phyloP scores from a whole-genome alignment of 495 filamentous ascomycete species.

The Arthonia radiata region DNA sequence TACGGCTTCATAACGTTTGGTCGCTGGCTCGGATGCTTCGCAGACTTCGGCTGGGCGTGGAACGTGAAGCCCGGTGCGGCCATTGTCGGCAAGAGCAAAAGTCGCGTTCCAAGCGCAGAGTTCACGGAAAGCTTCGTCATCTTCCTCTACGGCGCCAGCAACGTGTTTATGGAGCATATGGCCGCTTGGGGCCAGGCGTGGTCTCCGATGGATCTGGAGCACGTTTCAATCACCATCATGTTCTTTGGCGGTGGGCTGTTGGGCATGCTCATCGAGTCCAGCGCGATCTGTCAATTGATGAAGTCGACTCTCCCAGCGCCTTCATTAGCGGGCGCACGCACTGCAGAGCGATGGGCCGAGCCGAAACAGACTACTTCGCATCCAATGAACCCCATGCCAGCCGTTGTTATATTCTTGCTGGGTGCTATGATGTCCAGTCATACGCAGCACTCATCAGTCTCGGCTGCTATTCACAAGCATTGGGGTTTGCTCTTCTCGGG shows the following conservation, averaged over 20 bases:
- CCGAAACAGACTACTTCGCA: slow-evolving; percentile 48
- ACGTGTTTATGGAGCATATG: slow-evolving; percentile 84
- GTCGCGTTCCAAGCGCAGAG: slow-evolving; percentile 53
- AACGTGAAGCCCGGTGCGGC: slow-evolving; percentile 49
- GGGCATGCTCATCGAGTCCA: slow-evolving; percentile 87
- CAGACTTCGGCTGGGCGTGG: slow-evolving; percentile 89
- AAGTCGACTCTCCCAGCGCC: slow-evolving; percentile 32
- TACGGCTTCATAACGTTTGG: slow-evolving; percentile 74
- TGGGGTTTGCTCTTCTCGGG: slow-evolving; percentile 78
- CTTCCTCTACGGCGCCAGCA: slow-evolving; percentile 66
- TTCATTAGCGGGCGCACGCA: slow-evolving; percentile 15
- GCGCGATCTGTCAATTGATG: slow-evolving; percentile 37
- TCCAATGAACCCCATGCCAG: slow-evolving; percentile 76
- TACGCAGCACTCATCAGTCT: slow-evolving; percentile 61
- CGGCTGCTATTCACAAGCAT: slow-evolving; percentile 80
- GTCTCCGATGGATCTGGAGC: slow-evolving; percentile 64
- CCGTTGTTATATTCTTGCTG: slow-evolving; percentile 58
- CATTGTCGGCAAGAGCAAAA: slow-evolving; percentile 30
- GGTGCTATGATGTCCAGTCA: slow-evolving; percentile 92
- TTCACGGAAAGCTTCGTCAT: slow-evolving; percentile 75
- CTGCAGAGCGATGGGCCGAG: slow-evolving; percentile 15
- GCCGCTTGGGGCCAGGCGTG: slow-evolving; percentile 42
- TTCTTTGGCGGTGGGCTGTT: slow-evolving; percentile 89
- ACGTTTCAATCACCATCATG: slow-evolving; percentile 76
- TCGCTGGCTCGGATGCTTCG: slow-evolving; percentile 75